Conservation (phyloP, 2,329 filamentous ascomycete species). For the Gyromitra esculenta region DNA sequence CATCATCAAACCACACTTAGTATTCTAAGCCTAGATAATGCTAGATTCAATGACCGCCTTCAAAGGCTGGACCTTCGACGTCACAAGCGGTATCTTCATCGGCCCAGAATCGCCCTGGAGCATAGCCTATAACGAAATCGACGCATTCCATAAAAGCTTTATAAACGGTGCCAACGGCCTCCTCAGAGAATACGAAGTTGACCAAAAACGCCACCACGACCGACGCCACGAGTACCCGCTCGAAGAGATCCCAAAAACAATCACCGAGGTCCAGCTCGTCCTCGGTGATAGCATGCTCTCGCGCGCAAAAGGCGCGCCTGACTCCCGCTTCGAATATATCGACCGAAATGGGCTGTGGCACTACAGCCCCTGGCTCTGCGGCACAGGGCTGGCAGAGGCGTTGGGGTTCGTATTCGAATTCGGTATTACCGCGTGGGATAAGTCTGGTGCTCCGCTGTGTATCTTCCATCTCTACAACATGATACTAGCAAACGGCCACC, state of each 20-base stretch:
- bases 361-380: conserved; percentile 65
- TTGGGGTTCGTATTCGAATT: conserved; percentile 61
- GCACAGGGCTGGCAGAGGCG: conserved; percentile 63
- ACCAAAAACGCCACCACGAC: conserved; percentile 14
- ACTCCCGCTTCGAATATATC: conserved; percentile 62
- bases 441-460: conserved; percentile 60
- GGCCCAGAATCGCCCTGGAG: conserved; percentile 45
- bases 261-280: conserved; percentile 60
- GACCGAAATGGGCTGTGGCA: conserved; percentile 64
- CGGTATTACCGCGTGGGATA: conserved; percentile 61
- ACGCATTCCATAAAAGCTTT: conserved; percentile 60
- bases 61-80: conserved; percentile 61
- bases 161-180: conserved; percentile 63
- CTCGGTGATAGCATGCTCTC: conserved; percentile 60
- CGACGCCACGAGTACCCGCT: conserved; percentile 58
- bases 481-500: conserved; percentile 62
- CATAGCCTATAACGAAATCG: conserved; percentile 59
- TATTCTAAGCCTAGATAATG: conserved; percentile 66
- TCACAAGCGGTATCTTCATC: background rate
- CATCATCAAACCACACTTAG: conserved; percentile 63
- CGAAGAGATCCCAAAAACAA: conserved; percentile 56
- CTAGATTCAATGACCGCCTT: conserved; percentile 64
- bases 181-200: conserved; percentile 60
- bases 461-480: conserved; percentile 65
- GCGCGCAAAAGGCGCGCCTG: conserved; percentile 58